A percentile compares a stretch with the other conserved stretches of the same genome.
phyloP scores from a whole-genome alignment of 73 alveolate species.

The Tetrahymena elliotti region DNA sequence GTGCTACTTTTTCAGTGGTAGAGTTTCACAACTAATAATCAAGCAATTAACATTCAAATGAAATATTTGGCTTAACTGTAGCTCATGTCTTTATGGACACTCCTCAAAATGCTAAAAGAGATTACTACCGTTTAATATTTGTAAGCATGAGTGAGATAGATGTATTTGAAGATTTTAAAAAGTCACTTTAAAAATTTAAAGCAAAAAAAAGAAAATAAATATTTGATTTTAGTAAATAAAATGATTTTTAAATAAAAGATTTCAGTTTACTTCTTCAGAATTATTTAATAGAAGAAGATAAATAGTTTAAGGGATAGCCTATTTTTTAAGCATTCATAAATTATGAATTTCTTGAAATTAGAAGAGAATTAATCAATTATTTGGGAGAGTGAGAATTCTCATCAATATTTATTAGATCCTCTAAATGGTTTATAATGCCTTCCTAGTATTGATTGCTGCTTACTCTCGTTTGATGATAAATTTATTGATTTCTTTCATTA shows the following conservation, averaged over 20 bases:
- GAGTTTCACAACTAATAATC: not conserved
- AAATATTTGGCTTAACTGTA: not conserved
- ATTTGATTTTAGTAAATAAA: not conserved
- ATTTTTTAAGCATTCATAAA: not conserved
- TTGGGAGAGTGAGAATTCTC: not conserved
- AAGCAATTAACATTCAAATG: not conserved
- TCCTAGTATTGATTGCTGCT: not conserved
- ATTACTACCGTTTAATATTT: not conserved
- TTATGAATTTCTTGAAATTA: not conserved
- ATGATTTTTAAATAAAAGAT: not conserved
- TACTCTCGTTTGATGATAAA: not conserved
- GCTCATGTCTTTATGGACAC: not conserved
- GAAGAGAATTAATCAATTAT: not conserved
- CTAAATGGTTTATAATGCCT: not conserved
- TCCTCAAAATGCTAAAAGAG: not conserved
- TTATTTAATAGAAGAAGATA: not conserved
- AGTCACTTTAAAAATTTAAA: not conserved
- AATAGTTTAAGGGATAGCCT: not conserved
- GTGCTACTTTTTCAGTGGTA: not conserved
- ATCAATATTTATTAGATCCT: not conserved
- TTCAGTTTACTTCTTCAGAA: not conserved
- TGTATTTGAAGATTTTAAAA: not conserved
- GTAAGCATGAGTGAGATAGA: not conserved
- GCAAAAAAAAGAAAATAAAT: not conserved
- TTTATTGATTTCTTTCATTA: not conserved